Percentiles rank a stretch among this genome's conserved stretches.
Evolutionary conservation across 176 grass and related monocot species (phyloP).

Genomic region (Dendrocalamus sinicus): DNA sequence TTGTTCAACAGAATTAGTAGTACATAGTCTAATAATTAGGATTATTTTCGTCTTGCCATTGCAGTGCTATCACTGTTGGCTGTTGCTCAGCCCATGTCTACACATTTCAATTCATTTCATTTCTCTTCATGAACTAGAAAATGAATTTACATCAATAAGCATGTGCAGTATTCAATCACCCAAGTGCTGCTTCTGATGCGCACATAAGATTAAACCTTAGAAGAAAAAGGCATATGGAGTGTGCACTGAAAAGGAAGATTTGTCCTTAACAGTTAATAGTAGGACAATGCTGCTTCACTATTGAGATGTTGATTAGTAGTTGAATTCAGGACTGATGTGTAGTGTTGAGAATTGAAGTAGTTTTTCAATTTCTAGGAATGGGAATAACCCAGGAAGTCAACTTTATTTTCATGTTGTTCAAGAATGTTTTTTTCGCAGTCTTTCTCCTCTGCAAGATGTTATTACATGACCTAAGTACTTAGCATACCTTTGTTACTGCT

Average conservation of each 20-base stretch:
- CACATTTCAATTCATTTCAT: not conserved
- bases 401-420: not conserved
- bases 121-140: not conserved
- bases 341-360: not conserved
- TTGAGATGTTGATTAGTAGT: not conserved
- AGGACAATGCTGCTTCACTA: not conserved
- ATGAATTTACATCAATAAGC: not conserved
- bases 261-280: not conserved
- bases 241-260: not conserved
- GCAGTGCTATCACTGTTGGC: not conserved
- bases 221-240: not conserved
- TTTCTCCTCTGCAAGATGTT: not conserved
- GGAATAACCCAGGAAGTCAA: not conserved
- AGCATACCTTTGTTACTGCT: not conserved
- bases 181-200: not conserved
- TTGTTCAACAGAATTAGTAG: not conserved
- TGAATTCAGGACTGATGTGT: not conserved
- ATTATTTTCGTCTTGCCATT: not conserved
- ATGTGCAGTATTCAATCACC: not conserved
- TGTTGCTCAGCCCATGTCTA: not conserved
- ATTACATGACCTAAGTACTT: slow-evolving; percentile 2
- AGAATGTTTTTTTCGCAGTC: not conserved
- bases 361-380: not conserved
- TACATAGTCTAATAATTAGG: not conserved
- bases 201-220: not conserved